Conservation (phyloP, 768 basidiomycete genomes). For the Rhizopogon rudus region DNA sequence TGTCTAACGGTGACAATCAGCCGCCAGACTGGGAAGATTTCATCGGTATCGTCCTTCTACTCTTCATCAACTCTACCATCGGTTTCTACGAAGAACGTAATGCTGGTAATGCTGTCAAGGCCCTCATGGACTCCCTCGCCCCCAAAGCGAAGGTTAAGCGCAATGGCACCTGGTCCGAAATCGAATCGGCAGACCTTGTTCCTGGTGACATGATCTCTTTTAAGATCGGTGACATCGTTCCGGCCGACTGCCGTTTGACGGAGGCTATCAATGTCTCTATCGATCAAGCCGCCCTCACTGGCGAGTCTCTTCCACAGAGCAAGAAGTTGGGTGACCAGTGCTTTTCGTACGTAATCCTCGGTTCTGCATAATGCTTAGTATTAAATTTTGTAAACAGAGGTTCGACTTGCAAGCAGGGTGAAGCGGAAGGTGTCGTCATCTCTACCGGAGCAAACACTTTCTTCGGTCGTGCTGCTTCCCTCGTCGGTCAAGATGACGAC, state of each 20-base stretch:
- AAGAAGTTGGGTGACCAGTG: constrained; percentile 96
- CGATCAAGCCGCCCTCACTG: constrained; percentile 96
- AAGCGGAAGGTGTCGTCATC: constrained; percentile 98
- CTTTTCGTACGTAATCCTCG: constrained; percentile 76
- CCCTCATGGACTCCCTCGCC: constrained; percentile 98
- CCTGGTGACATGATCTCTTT: constrained; percentile 96
- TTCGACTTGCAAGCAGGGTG: constrained; percentile 98
- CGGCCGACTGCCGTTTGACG: constrained; percentile 94
- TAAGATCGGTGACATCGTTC: constrained; percentile 99
- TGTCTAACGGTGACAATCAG: constrained; percentile 84
- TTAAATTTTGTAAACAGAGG: constrained; percentile 44
- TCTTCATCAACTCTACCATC: constrained; percentile 93
- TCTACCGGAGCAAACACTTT: constrained; percentile 98
- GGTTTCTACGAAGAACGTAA: constrained; percentile 98
- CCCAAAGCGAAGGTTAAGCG: constrained; percentile 97
- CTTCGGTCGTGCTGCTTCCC: constrained; percentile 97
- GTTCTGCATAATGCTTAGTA: constrained; percentile 4
- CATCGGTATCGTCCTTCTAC: constrained; percentile 87
- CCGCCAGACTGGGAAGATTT: constrained; percentile 98
- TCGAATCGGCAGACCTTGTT: constrained; percentile 85
- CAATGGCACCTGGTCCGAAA: constrained; percentile 78
- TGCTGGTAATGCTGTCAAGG: constrained; percentile 98
- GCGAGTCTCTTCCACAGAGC: constrained; percentile 89
- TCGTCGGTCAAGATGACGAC: constrained; percentile 97
- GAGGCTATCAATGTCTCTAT: constrained; percentile 98